phyloP scores from a whole-genome alignment of 208 protist species.

The Acanthamoeba lenticulata region DNA sequence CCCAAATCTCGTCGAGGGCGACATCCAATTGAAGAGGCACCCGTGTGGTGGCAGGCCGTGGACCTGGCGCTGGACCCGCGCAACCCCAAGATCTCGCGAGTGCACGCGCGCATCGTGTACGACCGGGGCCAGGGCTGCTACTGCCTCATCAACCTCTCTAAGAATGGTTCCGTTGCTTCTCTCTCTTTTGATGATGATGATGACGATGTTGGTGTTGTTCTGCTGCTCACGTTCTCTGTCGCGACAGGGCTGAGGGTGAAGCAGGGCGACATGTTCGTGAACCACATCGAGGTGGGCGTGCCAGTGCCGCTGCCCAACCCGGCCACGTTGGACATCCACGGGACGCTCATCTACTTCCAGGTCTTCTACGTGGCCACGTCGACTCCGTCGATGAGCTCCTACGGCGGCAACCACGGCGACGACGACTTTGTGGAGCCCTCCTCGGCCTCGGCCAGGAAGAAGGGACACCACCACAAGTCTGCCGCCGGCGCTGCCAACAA shows the following conservation, averaged over 20 bases:
- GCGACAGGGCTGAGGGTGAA: background rate
- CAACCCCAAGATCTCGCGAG: slow-evolving; percentile 1
- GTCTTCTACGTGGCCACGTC: slow-evolving; percentile 34
- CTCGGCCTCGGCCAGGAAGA: background rate
- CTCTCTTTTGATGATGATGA: background rate
- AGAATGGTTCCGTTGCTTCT: slow-evolving; percentile 1
- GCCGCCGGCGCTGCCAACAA: background rate
- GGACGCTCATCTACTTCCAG: slow-evolving; percentile 50
- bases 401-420: background rate
- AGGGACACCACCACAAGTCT: background rate
- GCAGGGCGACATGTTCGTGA: background rate
- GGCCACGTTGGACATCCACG: slow-evolving; percentile 31
- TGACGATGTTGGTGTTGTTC: background rate
- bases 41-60: background rate
- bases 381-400: background rate
- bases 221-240: background rate
- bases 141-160: slow-evolving; percentile 56
- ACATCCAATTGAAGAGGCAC: background rate
- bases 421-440: background rate
- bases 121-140: slow-evolving; percentile 14
- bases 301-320: slow-evolving; percentile 19
- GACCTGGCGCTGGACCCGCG: background rate
- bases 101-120: slow-evolving; percentile 29
- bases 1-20: background rate
- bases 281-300: background rate